Evolutionary conservation across 1,284 basidiomycete species (phyloP), one percentile per base, ranked within the genome.

Genomic region (Phellopilus nigrolimitatus): DNA sequence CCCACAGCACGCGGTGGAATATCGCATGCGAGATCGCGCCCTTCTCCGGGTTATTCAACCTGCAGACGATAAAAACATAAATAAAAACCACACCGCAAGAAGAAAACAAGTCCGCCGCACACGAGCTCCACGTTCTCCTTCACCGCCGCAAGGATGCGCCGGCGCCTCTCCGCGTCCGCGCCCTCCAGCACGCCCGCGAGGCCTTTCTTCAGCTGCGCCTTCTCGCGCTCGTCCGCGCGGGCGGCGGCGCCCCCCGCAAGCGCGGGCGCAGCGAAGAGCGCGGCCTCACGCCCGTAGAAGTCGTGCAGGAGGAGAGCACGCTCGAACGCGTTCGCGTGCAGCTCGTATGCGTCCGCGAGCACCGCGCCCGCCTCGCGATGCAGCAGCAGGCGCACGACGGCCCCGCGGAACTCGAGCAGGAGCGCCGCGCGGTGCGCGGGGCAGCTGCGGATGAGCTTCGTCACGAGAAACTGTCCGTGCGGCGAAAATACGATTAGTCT

Each of bases 41-140:
- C 66, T 95, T 94, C 61, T 94, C 91, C 0, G 91, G 79, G 57
- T 93, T 90, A 64, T 94, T 89, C 67, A 92, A 91, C 49, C 89
- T 93, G 56, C n/a, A n/a, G n/a, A n/a, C n/a, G n/a, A n/a, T n/a
- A 1, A 30, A 10, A 15, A 34, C 21, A 10, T 24, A 44, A 28
- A 41, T 13, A 30, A 47, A 39, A 42, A 25, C 51, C 19, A 39
- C 28, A 34, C 49, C 52, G 37, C 55, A 28, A 22, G 34, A 46
- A 30, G 40, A 36, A 42, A 8, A 13, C 10, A 31, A 41, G 31
- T 12, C 34, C 12, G 6, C 71, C 86, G 60, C 58, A 92, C 88
- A 94, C 82, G n/a, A 79, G 78, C 37, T 76, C 68, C 28, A 95
- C 68, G 55, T 81, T 88, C 49, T 86, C 86, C 63, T 86, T 88